Evolutionary conservation across 768 basidiomycete species (phyloP).

Genomic region (Mrakia hoshinonis): DNA sequence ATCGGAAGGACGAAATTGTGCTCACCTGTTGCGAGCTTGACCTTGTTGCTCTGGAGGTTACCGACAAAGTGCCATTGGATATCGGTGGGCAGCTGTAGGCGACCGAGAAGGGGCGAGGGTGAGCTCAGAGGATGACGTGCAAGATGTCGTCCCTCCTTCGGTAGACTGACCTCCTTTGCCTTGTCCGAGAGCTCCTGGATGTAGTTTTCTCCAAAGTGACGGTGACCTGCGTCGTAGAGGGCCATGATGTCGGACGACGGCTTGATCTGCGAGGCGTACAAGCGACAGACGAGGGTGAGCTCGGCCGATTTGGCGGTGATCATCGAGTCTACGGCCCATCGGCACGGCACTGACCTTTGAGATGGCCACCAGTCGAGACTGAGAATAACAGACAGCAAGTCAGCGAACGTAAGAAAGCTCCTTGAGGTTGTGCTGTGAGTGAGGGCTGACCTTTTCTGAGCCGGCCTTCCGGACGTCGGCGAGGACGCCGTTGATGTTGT

Average conservation of each 20-base stretch:
- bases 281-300: not conserved
- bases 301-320: not conserved
- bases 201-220: constrained; percentile 97
- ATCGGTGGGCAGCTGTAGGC: constrained; percentile 63
- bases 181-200: constrained; percentile 87
- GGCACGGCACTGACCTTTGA: constrained; percentile 13
- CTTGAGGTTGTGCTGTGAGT: no score
- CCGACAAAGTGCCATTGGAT: constrained; percentile 98
- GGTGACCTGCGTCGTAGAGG: constrained; percentile 60
- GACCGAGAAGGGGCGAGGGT: not conserved
- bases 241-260: constrained; percentile 76
- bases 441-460: not conserved
- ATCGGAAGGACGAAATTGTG: constrained; percentile 24
- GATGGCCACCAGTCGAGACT: constrained; percentile 10
- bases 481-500: constrained; percentile 38
- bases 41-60: constrained; percentile 84
- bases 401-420: not conserved
- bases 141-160: not conserved
- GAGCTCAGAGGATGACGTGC: not conserved
- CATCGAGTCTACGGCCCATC: not conserved
- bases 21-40: constrained; percentile 73
- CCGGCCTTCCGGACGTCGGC: constrained; percentile 31
- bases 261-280: constrained; percentile 49
- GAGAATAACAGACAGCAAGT: no score
- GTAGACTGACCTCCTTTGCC: constrained; percentile 53